Evolutionary conservation across 208 protist species (phyloP), one percentile per base, ranked within the genome.

Genomic region (Trypanosoma melophagium): DNA sequence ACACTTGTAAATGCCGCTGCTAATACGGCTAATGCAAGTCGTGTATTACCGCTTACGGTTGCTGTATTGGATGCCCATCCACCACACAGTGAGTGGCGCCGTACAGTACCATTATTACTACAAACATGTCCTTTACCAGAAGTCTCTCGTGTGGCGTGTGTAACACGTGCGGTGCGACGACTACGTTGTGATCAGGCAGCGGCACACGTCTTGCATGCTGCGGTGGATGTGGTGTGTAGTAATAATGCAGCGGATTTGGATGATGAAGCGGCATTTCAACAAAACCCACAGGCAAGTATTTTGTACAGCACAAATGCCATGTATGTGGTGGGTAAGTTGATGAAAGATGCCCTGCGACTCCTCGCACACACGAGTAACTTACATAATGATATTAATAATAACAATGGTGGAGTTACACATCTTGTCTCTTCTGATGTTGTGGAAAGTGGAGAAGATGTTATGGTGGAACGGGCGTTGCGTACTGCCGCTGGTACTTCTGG

Each of bases 191-290:
- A 64, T 14, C 82, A 83, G 55, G 64, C 74, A 4, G 80, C 83
- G 21, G 63, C 90, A 16, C 71, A 85, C 16, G 79, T 89, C 9
- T 66, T 94, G 16, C 78, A 86, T 64, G 41, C 70, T 9, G 54
- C 80, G 19, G 74, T 87, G 13, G 72, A 83, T 44, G 73, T 73
- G 21, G 62, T 90, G 17, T 83, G 83, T 21, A 79, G 83, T 71
- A 25, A 80, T 14, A 88, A 89, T 59, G 58, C 60, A 25, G 50
- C 49, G 13, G 61, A 71, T n/a, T 16, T 42, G 40, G 89, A 92
- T 51, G 89, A 94, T 69, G 89, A 94, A 40, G 66, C 53, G 13
- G 85, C 83, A 21, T 94, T 94, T 61, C 72, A 75, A n/a, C 47
- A 65, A 10, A 94, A 94, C 62, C 76, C 80, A 14, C 69, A 79